Percentiles rank a stretch among this genome's conserved stretches.
Conservation (phyloP, 257 asterid species). For the Primulina tabacum region DNA sequence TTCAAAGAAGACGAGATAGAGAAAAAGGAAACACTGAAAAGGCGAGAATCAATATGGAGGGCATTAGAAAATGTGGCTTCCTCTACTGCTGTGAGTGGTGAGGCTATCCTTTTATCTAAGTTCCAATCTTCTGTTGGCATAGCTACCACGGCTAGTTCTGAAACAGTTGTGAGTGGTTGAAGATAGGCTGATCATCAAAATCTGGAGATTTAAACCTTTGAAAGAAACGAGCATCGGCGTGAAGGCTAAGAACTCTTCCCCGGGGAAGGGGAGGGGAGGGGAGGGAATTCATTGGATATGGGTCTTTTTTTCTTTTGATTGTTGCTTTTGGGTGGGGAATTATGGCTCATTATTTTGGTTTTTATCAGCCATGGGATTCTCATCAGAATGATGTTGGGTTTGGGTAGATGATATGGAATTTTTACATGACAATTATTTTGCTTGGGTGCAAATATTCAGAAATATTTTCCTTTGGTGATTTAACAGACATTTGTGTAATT, state of each 20-base stretch:
- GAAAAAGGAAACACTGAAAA: slow-evolving; percentile 29
- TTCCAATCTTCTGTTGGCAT: slow-evolving; percentile 31
- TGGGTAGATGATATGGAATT: slow-evolving; percentile 1
- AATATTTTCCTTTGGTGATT: neutral
- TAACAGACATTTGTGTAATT: neutral
- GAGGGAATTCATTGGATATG: neutral
- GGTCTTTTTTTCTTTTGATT: neutral
- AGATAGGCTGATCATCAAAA: neutral
- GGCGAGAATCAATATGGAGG: slow-evolving; percentile 35
- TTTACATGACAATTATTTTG: neutral
- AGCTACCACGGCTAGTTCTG: slow-evolving; percentile 20
- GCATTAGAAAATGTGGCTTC: slow-evolving; percentile 34
- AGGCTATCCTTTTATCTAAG: slow-evolving; percentile 32
- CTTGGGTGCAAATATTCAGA: slow-evolving; percentile 4
- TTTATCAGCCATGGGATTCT: neutral
- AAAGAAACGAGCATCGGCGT: neutral
- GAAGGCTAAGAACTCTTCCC: neutral
- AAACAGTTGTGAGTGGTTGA: slow-evolving; percentile 19
- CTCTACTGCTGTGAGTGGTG: slow-evolving; percentile 29
- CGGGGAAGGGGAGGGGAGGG: neutral
- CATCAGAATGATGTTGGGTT: slow-evolving; percentile 15
- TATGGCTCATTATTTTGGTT: neutral
- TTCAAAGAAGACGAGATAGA: slow-evolving; percentile 34
- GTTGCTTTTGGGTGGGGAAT: neutral
- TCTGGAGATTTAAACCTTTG: neutral